Evolutionary conservation across 306 rosid genomes (phyloP), one percentile per base, ranked within the genome.

Genomic region (Sesbania bispinosa): DNA sequence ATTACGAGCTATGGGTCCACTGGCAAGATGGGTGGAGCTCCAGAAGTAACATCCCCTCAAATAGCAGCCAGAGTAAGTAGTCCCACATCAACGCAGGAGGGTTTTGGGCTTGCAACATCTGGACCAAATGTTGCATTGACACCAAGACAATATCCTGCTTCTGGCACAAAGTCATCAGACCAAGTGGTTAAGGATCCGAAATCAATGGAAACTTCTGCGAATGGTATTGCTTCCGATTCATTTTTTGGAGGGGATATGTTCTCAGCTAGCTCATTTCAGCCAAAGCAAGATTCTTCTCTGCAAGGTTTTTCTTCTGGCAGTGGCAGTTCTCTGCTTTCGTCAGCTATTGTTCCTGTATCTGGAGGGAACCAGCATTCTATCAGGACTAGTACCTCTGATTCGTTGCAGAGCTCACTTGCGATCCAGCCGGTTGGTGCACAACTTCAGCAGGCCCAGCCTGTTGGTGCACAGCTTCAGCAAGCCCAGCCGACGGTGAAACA

Each of bases 241-340:
- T 57, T 83, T 78, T 88, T 91, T 67, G 96, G 92, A 79, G 90
- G 88, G 77, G 96, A 86, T 76, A 39, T 76, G 60, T 89, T 95
- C 76, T 88, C 96, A 58, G 82, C 96, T 41, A 73, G 48, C 64
- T 62, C 88, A 53, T 73, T 87, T 79, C 86, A 85, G 75, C 83
- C 83, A 10, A 88, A 81, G 69, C 86, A 81, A 79, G 81, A 76
- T 73, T 63, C 83, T 61, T 75, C 97, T 71, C 53, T 82, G 0
- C 82, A 61, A 51, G 82, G 84, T 32, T 75, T 81, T 79, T 59
- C 85, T 52, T 73, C 83, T 16, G 75, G 75, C 61, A 88, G 59
- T 16, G 75, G 75, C 61, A 88, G 59, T 67, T 59, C 73, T 7
- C 72, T 67, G 39, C 77, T 72, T 75, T 66, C 96, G 63, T 74